phyloP scores from a whole-genome alignment of 2,329 filamentous ascomycete genomes.

The Emmonsiellopsis sp. region DNA sequence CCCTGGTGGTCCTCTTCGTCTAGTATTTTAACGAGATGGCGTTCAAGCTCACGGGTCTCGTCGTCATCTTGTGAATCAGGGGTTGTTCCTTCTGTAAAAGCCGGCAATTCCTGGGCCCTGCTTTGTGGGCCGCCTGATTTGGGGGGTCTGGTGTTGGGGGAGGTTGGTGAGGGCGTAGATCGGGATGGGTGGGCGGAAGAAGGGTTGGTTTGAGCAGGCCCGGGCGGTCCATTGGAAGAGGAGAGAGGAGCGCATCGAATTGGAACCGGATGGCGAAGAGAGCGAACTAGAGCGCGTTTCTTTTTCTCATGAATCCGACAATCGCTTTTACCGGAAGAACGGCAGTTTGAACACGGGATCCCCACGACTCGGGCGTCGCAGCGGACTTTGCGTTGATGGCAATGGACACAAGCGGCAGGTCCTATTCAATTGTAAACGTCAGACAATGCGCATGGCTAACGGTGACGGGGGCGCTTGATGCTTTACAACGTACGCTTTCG shows the following conservation, averaged over 20 bases:
- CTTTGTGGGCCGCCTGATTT: constrained; percentile 7
- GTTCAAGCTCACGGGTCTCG: constrained; percentile 32
- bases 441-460: neutral
- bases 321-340: constrained; percentile 30
- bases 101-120: constrained; percentile 11
- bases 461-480: too few species aligned
- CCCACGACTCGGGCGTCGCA: constrained; percentile 42
- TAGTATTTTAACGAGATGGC: constrained; percentile 42
- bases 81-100: constrained; percentile 16
- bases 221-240: neutral
- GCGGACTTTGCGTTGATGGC: constrained; percentile 43
- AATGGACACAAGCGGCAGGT: constrained; percentile 39
- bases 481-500: constrained; percentile 8
- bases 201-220: constrained; percentile 1
- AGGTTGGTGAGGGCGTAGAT: constrained; percentile 3
- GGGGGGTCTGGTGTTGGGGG: neutral
- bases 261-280: constrained; percentile 36
- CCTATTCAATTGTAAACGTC: constrained; percentile 14
- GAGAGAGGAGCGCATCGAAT: constrained; percentile 32
- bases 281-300: constrained; percentile 35
- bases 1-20: constrained; percentile 35
- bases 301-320: constrained; percentile 44
- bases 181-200: constrained; percentile 1
- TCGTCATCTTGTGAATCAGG: constrained; percentile 28
- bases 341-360: constrained; percentile 41